These are phyloP conservation scores for Candida tetrigidarum DNA, from an alignment of 1,139 yeast species.

Conservation along the genomic window DNA sequence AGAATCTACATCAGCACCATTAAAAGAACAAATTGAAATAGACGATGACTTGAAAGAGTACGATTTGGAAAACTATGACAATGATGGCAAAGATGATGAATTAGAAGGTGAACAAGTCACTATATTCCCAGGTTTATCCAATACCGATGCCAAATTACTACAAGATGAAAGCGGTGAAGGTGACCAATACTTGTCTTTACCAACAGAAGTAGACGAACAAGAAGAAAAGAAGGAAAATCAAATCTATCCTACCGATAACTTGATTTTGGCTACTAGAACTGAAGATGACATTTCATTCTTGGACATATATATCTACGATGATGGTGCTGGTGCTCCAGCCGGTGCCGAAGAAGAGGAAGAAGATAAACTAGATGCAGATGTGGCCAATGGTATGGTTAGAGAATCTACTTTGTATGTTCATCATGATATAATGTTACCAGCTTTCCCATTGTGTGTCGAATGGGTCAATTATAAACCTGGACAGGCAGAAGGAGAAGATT, in stretches of 20 bases:
- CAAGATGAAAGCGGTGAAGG: conserved; percentile 45
- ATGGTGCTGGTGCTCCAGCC: conserved; percentile 82
- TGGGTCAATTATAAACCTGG: conserved; percentile 84
- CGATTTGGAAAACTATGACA: conserved; percentile 84
- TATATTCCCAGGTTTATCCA: conserved; percentile 74
- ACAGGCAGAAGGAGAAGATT: conserved; percentile 26
- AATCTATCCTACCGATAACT: conserved; percentile 86
- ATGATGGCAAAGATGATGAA: conserved; percentile 51
- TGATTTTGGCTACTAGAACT: conserved; percentile 90
- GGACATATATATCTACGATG: conserved; percentile 94
- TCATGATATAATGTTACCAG: conserved; percentile 96
- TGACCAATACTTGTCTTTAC: conserved; percentile 78
- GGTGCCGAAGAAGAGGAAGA: conserved; percentile 66
- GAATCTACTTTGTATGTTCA: conserved; percentile 86
- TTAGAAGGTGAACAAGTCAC: conserved; percentile 52
- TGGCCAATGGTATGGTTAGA: conserved; percentile 70
- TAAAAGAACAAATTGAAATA: conserved; percentile 57
- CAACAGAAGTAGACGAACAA: conserved; percentile 62
- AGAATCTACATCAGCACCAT: conserved; percentile 19
- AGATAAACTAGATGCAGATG: conserved; percentile 65
- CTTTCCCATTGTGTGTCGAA: conserved; percentile 96
- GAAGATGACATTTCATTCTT: conserved; percentile 93
- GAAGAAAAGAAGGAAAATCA: conserved; percentile 86
- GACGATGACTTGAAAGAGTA: conserved; percentile 90
- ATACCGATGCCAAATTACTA: conserved; percentile 51